Percentiles rank a stretch among this genome's conserved stretches.
phyloP scores from a whole-genome alignment of 1,139 yeast species.

The Hanseniaspora sp. region DNA sequence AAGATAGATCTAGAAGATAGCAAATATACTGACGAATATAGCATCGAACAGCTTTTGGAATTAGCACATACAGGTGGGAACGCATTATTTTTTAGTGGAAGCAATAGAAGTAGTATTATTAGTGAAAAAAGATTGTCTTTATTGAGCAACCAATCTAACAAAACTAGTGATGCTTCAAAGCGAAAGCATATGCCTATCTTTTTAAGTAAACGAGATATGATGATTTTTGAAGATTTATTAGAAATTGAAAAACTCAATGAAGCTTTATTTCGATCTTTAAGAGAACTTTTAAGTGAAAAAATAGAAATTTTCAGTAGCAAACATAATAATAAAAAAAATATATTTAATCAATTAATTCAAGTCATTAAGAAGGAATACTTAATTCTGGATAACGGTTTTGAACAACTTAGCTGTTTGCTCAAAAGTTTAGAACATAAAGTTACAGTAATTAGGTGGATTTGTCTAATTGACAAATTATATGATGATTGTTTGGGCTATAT shows the following conservation, averaged over 20 bases:
- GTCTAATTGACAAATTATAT: background rate
- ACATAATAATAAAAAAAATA: slow-evolving; percentile 27
- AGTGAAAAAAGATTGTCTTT: slow-evolving; percentile 13
- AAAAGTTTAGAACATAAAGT: slow-evolving; percentile 36
- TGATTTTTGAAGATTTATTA: slow-evolving; percentile 32
- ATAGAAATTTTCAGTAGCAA: slow-evolving; percentile 33
- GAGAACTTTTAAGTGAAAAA: slow-evolving; percentile 43
- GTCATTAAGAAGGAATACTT: slow-evolving; percentile 36
- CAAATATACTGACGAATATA: background rate
- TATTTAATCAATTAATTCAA: slow-evolving; percentile 31
- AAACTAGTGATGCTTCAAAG: slow-evolving; percentile 18
- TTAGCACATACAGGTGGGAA: slow-evolving; percentile 7
- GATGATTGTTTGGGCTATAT: slow-evolving; percentile 1
- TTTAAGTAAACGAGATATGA: slow-evolving; percentile 32
- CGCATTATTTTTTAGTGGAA: slow-evolving; percentile 2
- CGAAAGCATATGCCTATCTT: slow-evolving; percentile 26
- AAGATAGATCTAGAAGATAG: slow-evolving; percentile 19
- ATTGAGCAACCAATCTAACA: slow-evolving; percentile 24
- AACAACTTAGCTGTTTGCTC: slow-evolving; percentile 34
- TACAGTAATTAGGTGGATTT: slow-evolving; percentile 45
- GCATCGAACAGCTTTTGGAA: slow-evolving; percentile 1
- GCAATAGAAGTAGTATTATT: slow-evolving; percentile 2
- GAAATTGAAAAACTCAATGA: slow-evolving; percentile 28
- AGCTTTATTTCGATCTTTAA: slow-evolving; percentile 51
- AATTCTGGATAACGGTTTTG: slow-evolving; percentile 35